Evolutionary conservation across 2,329 filamentous ascomycete species (phyloP).

Genomic region (Neofusicoccum parvum): DNA sequence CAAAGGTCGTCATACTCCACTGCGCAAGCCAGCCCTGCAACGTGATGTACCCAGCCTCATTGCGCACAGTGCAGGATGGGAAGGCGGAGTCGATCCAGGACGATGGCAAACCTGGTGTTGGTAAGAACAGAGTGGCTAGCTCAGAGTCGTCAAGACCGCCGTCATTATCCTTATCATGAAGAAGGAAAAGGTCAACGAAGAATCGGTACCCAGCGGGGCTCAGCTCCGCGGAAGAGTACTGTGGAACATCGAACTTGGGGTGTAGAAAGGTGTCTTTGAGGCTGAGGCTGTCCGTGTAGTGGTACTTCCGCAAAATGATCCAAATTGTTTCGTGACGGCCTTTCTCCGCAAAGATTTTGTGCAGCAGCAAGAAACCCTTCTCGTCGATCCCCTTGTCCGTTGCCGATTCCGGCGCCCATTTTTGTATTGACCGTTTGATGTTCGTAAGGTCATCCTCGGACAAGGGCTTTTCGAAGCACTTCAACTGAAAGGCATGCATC

Average conservation of each 20-base stretch:
- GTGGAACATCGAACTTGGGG: conserved; percentile 91
- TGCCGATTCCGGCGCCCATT: conserved; percentile 64
- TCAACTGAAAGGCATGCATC: conserved; percentile 85
- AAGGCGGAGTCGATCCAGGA: conserved; percentile 90
- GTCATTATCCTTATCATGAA: conserved; percentile 97
- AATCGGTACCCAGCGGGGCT: conserved; percentile 95
- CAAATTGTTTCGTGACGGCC: conserved; percentile 97
- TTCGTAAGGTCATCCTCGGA: conserved; percentile 80
- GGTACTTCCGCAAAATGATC: conserved; percentile 92
- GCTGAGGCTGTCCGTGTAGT: conserved; percentile 93
- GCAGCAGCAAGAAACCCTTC: conserved; percentile 82
- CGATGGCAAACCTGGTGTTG: conserved; percentile 82
- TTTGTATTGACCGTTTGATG: conserved; percentile 85
- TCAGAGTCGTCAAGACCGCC: conserved; percentile 88
- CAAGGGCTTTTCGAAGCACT: conserved; percentile 88
- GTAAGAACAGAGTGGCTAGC: conserved; percentile 83
- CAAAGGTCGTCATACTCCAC: conserved; percentile 99
- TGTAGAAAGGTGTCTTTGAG: conserved; percentile 88
- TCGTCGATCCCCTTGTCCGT: conserved; percentile 75
- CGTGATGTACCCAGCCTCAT: conserved; percentile 93
- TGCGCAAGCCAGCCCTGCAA: conserved; percentile 97
- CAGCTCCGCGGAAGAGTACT: conserved; percentile 88
- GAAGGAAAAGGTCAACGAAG: conserved; percentile 92
- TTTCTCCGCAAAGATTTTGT: conserved; percentile 96
- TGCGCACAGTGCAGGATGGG: conserved; percentile 89